Evolutionary conservation across 495 filamentous ascomycete genomes (phyloP).

Genomic region (Chaetomium tenue): DNA sequence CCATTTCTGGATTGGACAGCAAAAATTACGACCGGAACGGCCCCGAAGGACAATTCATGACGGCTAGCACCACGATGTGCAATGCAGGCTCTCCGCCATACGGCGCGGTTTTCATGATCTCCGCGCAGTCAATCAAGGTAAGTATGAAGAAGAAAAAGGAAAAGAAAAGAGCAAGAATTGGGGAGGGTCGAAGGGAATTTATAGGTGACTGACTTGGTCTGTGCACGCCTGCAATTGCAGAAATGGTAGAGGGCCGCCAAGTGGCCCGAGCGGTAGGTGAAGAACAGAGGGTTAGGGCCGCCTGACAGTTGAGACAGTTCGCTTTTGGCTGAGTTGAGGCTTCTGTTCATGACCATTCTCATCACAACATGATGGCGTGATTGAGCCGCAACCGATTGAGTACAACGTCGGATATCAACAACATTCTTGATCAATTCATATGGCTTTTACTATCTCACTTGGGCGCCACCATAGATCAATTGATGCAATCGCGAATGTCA

Average conservation of each 20-base stretch:
- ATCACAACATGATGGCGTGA: neutral
- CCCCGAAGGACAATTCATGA: slow-evolving; percentile 32
- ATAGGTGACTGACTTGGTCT: slow-evolving; percentile 7
- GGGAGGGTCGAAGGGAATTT: slow-evolving; percentile 3
- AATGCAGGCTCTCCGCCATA: slow-evolving; percentile 31
- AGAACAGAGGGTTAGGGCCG: neutral
- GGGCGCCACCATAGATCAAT: too few relatives aligned
- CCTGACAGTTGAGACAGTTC: neutral
- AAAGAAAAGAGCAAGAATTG: slow-evolving; percentile 21
- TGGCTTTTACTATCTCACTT: too few relatives aligned
- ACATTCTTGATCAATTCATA: too few relatives aligned
- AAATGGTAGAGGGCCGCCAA: neutral
- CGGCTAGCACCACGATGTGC: slow-evolving; percentile 29
- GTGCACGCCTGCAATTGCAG: slow-evolving; percentile 25
- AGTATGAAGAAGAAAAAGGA: slow-evolving; percentile 32
- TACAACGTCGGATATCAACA: too few relatives aligned
- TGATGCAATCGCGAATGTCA: too few relatives aligned
- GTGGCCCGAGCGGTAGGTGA: neutral
- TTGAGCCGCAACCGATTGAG: neutral
- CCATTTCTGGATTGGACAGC: slow-evolving; percentile 21
- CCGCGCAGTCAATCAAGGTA: slow-evolving; percentile 30
- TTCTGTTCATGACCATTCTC: neutral
- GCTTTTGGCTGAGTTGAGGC: neutral
- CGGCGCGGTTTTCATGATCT: slow-evolving; percentile 24
- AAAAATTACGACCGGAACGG: slow-evolving; percentile 32